Percentiles rank a stretch among this genome's conserved stretches.
phyloP scores from a whole-genome alignment of 768 basidiomycete species.

The Panus rudis region DNA sequence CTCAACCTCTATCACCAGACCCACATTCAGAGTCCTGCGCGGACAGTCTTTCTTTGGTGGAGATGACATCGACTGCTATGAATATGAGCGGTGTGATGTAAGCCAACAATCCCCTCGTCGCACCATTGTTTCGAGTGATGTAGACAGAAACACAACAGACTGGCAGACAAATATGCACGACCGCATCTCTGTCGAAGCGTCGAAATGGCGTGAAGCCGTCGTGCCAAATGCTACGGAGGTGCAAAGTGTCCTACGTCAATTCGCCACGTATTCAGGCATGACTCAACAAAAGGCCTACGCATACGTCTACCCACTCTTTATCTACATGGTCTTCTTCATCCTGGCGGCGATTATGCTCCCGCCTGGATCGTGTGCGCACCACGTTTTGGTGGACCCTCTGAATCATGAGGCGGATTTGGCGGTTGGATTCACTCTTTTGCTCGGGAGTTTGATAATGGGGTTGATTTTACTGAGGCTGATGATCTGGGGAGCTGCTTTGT shows the following conservation, averaged over 20 bases:
- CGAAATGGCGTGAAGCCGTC: slow-evolving; percentile 9
- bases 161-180: background rate
- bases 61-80: background rate
- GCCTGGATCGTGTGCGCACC: slow-evolving; percentile 9
- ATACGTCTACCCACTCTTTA: slow-evolving; percentile 8
- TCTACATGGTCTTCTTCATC: slow-evolving; percentile 9
- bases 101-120: too few relatives aligned
- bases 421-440: background rate
- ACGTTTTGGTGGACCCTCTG: slow-evolving; percentile 5
- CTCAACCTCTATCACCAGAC: background rate
- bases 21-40: background rate
- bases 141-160: background rate
- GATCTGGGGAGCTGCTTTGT: background rate
- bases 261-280: slow-evolving; percentile 6
- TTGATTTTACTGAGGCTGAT: background rate
- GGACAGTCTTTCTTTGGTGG: background rate
- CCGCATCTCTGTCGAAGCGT: slow-evolving; percentile 5
- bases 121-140: too few relatives aligned
- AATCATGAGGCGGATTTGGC: background rate
- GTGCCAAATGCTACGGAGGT: slow-evolving; percentile 8
- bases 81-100: too few relatives aligned
- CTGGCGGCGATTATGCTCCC: slow-evolving; percentile 7
- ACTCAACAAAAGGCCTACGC: slow-evolving; percentile 9
- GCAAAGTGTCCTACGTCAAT: slow-evolving; percentile 8
- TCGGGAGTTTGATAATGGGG: background rate